A percentile compares a stretch with the other conserved stretches of the same genome.
Evolutionary conservation across 306 rosid genomes (phyloP).

Genomic region (Albizia julibrissin): DNA sequence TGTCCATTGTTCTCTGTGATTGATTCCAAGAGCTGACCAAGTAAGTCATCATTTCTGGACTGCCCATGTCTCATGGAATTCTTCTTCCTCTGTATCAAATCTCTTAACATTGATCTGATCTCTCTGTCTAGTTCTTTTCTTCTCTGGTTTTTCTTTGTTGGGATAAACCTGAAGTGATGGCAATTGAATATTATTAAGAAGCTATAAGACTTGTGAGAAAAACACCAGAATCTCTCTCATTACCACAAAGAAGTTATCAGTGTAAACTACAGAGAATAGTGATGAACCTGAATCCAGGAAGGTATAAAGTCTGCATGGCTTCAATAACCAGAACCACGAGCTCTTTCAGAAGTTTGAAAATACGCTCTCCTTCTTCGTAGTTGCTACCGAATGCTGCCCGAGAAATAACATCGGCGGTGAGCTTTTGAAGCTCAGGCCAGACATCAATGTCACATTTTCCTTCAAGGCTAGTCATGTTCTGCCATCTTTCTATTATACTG

Average conservation of each 20-base stretch:
- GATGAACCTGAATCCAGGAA: conserved; percentile 56
- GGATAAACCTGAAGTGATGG: conserved; percentile 40
- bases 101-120: conserved; percentile 40
- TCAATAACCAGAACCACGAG: conserved; percentile 43
- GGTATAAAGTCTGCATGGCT: conserved; percentile 51
- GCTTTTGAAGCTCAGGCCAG: conserved; percentile 50
- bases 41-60: conserved; percentile 44
- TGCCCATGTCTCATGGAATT: conserved; percentile 28
- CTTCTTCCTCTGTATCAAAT: conserved; percentile 41
- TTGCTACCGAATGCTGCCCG: conserved; percentile 50
- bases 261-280: background rate
- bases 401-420: conserved; percentile 50
- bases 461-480: conserved; percentile 29
- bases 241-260: background rate
- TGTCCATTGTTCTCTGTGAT: conserved; percentile 26
- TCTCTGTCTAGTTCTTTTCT: conserved; percentile 48
- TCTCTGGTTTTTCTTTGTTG: conserved; percentile 49
- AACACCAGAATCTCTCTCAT: background rate
- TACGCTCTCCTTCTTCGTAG: conserved; percentile 48
- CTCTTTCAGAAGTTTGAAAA: conserved; percentile 53
- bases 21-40: conserved; percentile 46
- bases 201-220: background rate
- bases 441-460: conserved; percentile 44
- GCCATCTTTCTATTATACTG: conserved; percentile 47
- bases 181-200: background rate